Conservation (phyloP, 805 yeast species). For the Lipomyces kockii region DNA sequence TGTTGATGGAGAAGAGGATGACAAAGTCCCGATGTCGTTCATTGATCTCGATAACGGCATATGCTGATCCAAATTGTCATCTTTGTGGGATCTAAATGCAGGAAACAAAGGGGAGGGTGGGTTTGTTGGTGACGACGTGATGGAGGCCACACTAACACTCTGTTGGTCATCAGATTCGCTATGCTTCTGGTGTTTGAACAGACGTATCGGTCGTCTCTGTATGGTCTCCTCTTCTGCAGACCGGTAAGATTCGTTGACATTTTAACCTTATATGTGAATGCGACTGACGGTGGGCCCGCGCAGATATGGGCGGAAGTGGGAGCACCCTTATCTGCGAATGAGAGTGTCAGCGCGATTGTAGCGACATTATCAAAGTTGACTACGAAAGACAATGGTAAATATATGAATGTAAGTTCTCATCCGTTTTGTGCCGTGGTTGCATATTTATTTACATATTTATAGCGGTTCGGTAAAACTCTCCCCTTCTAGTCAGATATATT, state of each 20-base stretch:
- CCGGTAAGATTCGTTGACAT: slow-evolving; percentile 2
- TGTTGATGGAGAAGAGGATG: too few species aligned
- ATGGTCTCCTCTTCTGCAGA: too few species aligned
- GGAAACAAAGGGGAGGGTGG: too few species aligned
- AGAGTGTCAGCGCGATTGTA: slow-evolving; percentile 14
- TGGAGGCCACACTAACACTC: too few species aligned
- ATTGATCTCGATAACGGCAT: too few species aligned
- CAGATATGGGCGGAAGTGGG: slow-evolving; percentile 18
- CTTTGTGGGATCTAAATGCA: too few species aligned
- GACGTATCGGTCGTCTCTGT: too few species aligned
- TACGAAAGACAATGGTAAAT: slow-evolving; percentile 11
- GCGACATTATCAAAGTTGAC: slow-evolving; percentile 4
- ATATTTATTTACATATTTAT: background rate
- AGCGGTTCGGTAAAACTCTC: slow-evolving; percentile 10
- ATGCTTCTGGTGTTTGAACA: too few species aligned
- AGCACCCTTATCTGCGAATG: slow-evolving; percentile 5
- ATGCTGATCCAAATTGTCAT: too few species aligned
- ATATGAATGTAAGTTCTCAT: slow-evolving; percentile 9
- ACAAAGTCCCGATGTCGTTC: too few species aligned
- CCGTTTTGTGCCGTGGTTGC: background rate
- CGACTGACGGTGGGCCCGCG: background rate
- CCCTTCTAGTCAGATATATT: slow-evolving; percentile 6
- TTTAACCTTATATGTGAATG: background rate
- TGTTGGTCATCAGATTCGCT: too few species aligned
- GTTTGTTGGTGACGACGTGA: too few species aligned